Evolutionary conservation across 2,329 filamentous ascomycete species (phyloP), one percentile per base, ranked within the genome.

Genomic region (Didymella pinodella): DNA sequence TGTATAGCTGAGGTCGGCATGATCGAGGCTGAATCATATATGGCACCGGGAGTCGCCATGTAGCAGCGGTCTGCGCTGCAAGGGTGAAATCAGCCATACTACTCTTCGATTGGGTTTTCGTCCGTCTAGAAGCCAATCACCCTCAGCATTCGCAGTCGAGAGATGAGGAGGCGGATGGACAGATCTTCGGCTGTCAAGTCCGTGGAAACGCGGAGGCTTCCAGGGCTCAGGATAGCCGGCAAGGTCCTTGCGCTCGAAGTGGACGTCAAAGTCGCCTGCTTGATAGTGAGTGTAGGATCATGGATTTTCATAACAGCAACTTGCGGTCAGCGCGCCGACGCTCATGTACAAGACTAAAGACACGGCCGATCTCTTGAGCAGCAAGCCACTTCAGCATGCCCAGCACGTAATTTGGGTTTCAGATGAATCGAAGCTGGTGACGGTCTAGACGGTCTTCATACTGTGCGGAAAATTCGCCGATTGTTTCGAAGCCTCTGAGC

Each of bases 1-100:
- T 59, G 55, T 55, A 60, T 57, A 41, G 60, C 57, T 11, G 52
- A 57, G n/a, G 29, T 20, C 26, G 28, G 22, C 59, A 60, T 57
- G 45, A 63, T 59, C 16, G 56, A 57, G n/a, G 29, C n/a, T 20
- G 28, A 5, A 28, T 57, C 60, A 32, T 59, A 54, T 2, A 12
- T 31, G 5, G n/a, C 36, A 34, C 40, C 28, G 16, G 38, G n/a
- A 12, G 41, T 57, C 14, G 25, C 32, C 12, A 47, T 52, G n/a
- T 51, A 47, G 18, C 45, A 29, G 8, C 40, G 28, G 6, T 54
- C 14, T 25, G 22, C 26, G 14, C 40, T 36, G 20, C 41, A 28
- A 12, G 7, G 20, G 26, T 47, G 47, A 25, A 6, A 26, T 8
- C 29, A 8, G 25, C 51, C 57, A 22, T 47, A 51, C 26, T 31